Percentiles rank a stretch among this genome's conserved stretches.
These are phyloP conservation scores for Margaritispora aquatica DNA, from an alignment of 495 filamentous ascomycete genomes.

Conservation along the genomic window DNA sequence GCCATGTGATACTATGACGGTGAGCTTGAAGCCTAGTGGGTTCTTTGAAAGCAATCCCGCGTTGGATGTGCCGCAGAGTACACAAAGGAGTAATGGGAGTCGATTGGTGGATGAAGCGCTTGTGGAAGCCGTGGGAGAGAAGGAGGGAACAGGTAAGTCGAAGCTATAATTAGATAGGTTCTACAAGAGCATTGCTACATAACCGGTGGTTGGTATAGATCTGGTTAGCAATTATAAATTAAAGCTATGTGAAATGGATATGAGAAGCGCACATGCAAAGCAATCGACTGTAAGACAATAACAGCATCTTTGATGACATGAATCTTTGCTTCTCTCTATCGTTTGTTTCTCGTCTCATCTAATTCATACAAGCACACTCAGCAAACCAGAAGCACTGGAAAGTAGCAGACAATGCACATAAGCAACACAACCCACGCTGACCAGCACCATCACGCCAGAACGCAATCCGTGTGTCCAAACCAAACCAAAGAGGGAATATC, in stretches of 20 bases:
- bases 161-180: too few relatives aligned
- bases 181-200: too few relatives aligned
- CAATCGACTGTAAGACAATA: too few relatives aligned
- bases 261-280: too few relatives aligned
- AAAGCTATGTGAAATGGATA: too few relatives aligned
- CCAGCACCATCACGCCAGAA: background rate
- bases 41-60: constrained; percentile 74
- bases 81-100: constrained; percentile 45
- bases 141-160: constrained; percentile 29
- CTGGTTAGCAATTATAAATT: too few relatives aligned
- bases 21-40: constrained; percentile 59
- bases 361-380: background rate
- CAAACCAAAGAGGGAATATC: background rate
- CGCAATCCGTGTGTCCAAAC: background rate
- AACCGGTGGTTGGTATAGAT: too few relatives aligned
- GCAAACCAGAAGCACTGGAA: too few relatives aligned
- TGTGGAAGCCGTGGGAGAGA: constrained; percentile 21
- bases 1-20: constrained; percentile 52
- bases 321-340: too few relatives aligned
- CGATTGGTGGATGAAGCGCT: constrained; percentile 32
- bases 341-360: constrained; percentile 7
- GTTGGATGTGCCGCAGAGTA: constrained; percentile 62
- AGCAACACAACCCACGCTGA: background rate
- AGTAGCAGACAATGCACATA: background rate
- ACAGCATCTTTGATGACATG: too few relatives aligned